phyloP scores from a whole-genome alignment of 164 flowering plant genomes.

The Kingdonia uniflora region DNA sequence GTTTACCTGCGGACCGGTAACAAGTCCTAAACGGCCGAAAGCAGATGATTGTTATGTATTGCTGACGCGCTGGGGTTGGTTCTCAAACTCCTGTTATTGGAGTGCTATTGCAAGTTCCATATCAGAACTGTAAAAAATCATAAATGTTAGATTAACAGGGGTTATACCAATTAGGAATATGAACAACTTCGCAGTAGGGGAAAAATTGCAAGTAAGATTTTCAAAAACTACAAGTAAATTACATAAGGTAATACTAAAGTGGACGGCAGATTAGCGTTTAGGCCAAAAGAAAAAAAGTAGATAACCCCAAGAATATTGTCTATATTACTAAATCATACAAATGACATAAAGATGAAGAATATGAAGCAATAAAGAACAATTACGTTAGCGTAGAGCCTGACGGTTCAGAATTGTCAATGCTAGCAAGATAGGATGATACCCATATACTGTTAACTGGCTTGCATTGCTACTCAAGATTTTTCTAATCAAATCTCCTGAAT shows the following conservation, averaged over 20 bases:
- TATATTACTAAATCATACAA: too few species aligned
- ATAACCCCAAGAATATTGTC: too few species aligned
- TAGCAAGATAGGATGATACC: slow-evolving; percentile 73
- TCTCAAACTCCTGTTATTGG: slow-evolving; percentile 87
- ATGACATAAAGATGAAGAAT: not conserved
- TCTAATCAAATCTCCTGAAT: too few species aligned
- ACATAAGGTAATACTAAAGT: not conserved
- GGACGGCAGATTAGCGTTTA: not conserved
- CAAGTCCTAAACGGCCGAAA: slow-evolving; percentile 40
- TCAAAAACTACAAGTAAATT: too few species aligned
- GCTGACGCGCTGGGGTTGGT: slow-evolving; percentile 44
- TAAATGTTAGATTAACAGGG: too few species aligned
- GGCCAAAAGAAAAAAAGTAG: not conserved
- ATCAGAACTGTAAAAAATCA: slow-evolving; percentile 49
- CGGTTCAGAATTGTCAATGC: slow-evolving; percentile 45
- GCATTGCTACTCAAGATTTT: slow-evolving; percentile 75
- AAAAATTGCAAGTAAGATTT: too few species aligned
- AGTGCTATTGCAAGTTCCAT: slow-evolving; percentile 80
- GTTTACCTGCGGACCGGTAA: slow-evolving; percentile 80
- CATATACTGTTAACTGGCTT: too few species aligned
- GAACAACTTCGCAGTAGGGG: too few species aligned
- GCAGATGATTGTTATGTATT: slow-evolving; percentile 32
- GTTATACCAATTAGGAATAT: too few species aligned
- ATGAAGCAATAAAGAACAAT: slow-evolving; percentile 7
- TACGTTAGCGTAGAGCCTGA: slow-evolving; percentile 51